Conservation (phyloP, 768 basidiomycete species). For the Russula foetens region DNA sequence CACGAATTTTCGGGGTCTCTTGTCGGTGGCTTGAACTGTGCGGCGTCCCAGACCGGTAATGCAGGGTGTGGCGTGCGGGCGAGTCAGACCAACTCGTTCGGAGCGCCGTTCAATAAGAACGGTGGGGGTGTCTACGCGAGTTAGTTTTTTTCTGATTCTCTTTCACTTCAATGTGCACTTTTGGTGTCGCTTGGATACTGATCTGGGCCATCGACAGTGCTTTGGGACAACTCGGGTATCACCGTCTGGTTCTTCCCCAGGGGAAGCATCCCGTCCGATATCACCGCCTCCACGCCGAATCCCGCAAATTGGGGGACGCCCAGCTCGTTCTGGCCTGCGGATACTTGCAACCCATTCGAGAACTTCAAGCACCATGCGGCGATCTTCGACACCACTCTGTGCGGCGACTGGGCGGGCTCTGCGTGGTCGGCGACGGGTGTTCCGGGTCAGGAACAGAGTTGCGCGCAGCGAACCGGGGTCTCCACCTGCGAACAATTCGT, state of each 20-base stretch:
- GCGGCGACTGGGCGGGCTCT: slow-evolving; percentile 84
- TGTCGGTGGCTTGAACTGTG: slow-evolving; percentile 67
- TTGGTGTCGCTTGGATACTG: neutral
- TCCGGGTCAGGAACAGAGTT: slow-evolving; percentile 85
- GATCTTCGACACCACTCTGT: slow-evolving; percentile 84
- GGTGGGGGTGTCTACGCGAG: slow-evolving; percentile 88
- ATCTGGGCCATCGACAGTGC: slow-evolving; percentile 38
- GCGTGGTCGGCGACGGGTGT: slow-evolving; percentile 70
- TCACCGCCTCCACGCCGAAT: slow-evolving; percentile 51
- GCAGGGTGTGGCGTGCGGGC: slow-evolving; percentile 78
- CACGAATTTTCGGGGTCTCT: slow-evolving; percentile 57
- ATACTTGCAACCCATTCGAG: slow-evolving; percentile 65
- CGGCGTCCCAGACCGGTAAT: slow-evolving; percentile 62
- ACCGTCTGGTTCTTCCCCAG: slow-evolving; percentile 78
- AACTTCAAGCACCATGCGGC: slow-evolving; percentile 72
- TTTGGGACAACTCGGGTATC: slow-evolving; percentile 72
- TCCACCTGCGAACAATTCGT: slow-evolving; percentile 77
- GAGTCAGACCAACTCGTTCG: slow-evolving; percentile 54
- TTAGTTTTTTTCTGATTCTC: slow-evolving; percentile 34
- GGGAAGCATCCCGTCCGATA: slow-evolving; percentile 65
- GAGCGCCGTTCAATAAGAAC: slow-evolving; percentile 77
- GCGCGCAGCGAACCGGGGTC: slow-evolving; percentile 75
- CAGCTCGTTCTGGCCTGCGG: slow-evolving; percentile 71
- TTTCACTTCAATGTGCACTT: neutral
- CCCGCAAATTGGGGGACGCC: slow-evolving; percentile 74